phyloP scores from a whole-genome alignment of 1,139 yeast species.

The Suhomyces yuchorum region DNA sequence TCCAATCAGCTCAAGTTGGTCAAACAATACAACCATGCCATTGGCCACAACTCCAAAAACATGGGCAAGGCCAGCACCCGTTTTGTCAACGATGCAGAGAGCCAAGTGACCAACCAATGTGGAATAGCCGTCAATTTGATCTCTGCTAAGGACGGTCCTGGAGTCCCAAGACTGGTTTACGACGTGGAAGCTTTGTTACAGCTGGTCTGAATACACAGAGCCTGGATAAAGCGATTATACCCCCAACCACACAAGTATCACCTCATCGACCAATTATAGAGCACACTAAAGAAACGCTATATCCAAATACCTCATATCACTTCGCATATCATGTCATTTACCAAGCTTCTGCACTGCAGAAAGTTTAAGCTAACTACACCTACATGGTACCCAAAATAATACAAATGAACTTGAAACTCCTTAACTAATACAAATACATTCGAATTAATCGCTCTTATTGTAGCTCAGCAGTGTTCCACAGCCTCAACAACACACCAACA shows the following conservation, averaged over 20 bases:
- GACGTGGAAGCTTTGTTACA: constrained; percentile 11
- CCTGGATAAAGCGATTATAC: neutral
- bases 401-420: no score
- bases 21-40: constrained; percentile 8
- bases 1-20: constrained; percentile 4
- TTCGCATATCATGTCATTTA: neutral
- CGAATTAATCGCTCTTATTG: no score
- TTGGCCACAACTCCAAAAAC: constrained; percentile 2
- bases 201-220: constrained; percentile 8
- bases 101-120: constrained; percentile 19
- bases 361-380: no score
- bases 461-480: no score
- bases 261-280: neutral
- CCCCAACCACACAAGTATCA: neutral
- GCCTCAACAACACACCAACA: no score
- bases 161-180: constrained; percentile 9
- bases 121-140: constrained; percentile 26
- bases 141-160: constrained; percentile 7
- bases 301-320: neutral
- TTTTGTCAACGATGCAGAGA: constrained; percentile 5
- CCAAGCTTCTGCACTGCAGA: no score
- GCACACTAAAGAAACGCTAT: neutral
- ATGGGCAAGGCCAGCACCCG: neutral
- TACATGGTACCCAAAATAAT: no score
- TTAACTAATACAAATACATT: no score